These are phyloP conservation scores for Lactarius deliciosus DNA, from an alignment of 768 basidiomycete genomes.

Conservation along the genomic window DNA sequence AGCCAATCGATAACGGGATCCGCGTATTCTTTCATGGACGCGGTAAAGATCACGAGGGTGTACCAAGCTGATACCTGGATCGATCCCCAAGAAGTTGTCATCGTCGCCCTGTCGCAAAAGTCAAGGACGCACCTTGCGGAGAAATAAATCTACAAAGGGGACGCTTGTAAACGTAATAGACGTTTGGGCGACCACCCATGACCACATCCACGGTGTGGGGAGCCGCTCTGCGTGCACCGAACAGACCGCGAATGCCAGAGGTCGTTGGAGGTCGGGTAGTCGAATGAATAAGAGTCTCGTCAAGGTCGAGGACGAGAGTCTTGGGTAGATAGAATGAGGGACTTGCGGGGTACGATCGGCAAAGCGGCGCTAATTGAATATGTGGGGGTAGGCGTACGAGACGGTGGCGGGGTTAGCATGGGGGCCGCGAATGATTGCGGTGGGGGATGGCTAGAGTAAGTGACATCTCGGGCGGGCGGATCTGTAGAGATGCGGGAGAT, in stretches of 20 bases:
- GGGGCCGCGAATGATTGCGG: conserved; percentile 1
- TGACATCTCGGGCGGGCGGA: conserved; percentile 1
- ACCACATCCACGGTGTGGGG: conserved; percentile 93
- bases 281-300: conserved; percentile 98
- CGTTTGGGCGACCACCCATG: conserved; percentile 79
- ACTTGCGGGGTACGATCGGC: conserved; percentile 50
- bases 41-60: conserved; percentile 97
- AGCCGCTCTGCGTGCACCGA: conserved; percentile 49
- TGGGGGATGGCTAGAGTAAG: background rate
- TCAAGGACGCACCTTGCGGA: conserved; percentile 65
- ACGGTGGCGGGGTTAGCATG: conserved; percentile 26
- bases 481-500: conserved; percentile 15
- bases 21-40: conserved; percentile 99
- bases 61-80: conserved; percentile 97
- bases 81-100: conserved; percentile 3
- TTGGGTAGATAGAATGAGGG: conserved; percentile 80
- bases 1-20: conserved; percentile 99
- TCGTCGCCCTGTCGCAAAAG: too few species aligned
- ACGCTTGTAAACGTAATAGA: conserved; percentile 99
- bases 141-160: conserved; percentile 94
- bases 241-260: conserved; percentile 54
- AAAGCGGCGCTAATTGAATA: conserved; percentile 50
- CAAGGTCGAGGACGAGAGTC: conserved; percentile 94
- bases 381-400: conserved; percentile 32
- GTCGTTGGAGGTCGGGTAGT: conserved; percentile 74